Evolutionary conservation across 1,139 yeast genomes (phyloP).

Genomic region (Maudiozyma humilis): DNA sequence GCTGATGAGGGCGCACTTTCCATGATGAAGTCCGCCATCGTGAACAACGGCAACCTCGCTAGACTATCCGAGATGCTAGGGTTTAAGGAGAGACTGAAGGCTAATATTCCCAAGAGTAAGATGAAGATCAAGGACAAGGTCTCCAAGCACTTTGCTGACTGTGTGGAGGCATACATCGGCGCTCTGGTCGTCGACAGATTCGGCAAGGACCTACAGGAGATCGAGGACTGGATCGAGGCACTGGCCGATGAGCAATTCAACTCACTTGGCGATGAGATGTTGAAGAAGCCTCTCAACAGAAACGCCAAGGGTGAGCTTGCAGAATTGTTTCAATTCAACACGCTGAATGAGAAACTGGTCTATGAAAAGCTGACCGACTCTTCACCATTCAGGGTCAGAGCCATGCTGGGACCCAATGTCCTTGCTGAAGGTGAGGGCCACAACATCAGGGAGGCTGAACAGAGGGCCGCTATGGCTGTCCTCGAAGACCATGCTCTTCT

Average conservation of each 20-base stretch:
- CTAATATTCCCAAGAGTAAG: conserved; percentile 32
- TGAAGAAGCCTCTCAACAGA: conserved; percentile 14
- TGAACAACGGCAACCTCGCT: conserved; percentile 49
- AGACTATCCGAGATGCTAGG: conserved; percentile 62
- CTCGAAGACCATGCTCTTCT: conserved; percentile 45
- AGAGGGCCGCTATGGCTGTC: conserved; percentile 60
- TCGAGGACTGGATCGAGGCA: conserved; percentile 14
- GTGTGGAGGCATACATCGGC: conserved; percentile 22
- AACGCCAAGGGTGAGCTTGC: conserved; percentile 56
- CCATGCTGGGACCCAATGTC: conserved; percentile 48
- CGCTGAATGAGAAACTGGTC: conserved; percentile 10
- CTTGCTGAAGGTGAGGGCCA: conserved; percentile 55
- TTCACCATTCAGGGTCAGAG: conserved; percentile 47
- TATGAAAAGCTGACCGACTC: conserved; percentile 43
- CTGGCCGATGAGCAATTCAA: conserved; percentile 13
- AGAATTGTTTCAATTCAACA: conserved; percentile 19
- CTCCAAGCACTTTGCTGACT: conserved; percentile 17
- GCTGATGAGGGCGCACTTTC: conserved; percentile 75
- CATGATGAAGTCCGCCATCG: conserved; percentile 53
- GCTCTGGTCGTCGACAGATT: conserved; percentile 19
- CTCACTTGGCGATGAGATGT: conserved; percentile 9
- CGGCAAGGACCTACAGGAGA: conserved; percentile 15
- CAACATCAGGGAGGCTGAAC: conserved; percentile 55
- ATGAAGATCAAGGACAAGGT: conserved; percentile 16
- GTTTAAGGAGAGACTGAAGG: conserved; percentile 46